Base-by-base conservation (phyloP, 257 asterid genomes). In the Solanum habrochaites region DNA sequence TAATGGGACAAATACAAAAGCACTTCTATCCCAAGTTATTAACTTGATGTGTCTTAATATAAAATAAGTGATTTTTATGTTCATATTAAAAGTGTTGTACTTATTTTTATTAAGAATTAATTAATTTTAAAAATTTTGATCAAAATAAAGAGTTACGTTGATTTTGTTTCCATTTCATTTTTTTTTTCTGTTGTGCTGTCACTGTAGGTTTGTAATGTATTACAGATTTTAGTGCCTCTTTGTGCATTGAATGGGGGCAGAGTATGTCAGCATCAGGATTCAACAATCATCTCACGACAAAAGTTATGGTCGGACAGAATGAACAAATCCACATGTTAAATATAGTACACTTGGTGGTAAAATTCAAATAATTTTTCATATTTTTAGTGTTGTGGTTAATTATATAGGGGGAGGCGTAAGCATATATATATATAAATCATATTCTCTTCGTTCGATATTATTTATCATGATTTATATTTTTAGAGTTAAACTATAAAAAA, bases 401-500 rank as follows among this genome's bases (percentile, higher is more conserved):
- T 52, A 16, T 52, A 52, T 16, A 52, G 21, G 0, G 11, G 20
- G 25, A 58, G 0, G 25, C 0, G 0, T 2, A 3, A 52, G 10
- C 2, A 11, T 35, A 35, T 35, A 35, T 35, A 35, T 5, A 35
- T 37, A 37, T 35, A 7, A 20, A 20, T 56, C 2, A 56, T 5
- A 49, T 2, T 3, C 5, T 3, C 35, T 32, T 3, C 4, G 35
- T 32, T 0, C 3, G 35, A 0, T 32, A 32, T 32, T 32, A 32
- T 3, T 32, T 32, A 0, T 32, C 5, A 32, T 32, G 1, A 4
- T 32, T 31, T 32, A 1, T 32, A 4, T 32, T 32, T 32, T 32
- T 32, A 32, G 0, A 3, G 5, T 32, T 32, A 32, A 32, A 32
- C 0, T 32, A 32, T 32, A 32, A 32, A 32, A 32, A 3, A 0